Percentiles rank a stretch among this genome's conserved stretches.
Conservation (phyloP, 2,329 filamentous ascomycete species). For the Didymella arachidicola region DNA sequence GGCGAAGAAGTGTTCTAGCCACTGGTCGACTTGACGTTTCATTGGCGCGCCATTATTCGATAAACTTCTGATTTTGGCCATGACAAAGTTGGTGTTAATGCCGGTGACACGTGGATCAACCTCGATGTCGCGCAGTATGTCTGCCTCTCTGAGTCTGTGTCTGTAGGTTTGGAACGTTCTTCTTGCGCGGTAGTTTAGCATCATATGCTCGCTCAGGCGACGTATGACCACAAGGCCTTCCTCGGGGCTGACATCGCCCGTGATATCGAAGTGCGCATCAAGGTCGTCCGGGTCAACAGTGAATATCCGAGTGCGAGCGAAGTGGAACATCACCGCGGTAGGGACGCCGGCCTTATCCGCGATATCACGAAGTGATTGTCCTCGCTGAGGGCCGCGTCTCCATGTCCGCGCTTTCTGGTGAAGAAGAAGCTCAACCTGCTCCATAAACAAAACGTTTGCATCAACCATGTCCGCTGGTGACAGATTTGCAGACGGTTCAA, state of each 20-base stretch:
- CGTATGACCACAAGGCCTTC: constrained; percentile 35
- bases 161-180: neutral
- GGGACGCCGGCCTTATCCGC: neutral
- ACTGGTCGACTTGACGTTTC: constrained; percentile 17
- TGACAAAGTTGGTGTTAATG: neutral
- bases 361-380: neutral
- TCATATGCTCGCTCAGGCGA: constrained; percentile 26
- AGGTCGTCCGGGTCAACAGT: neutral
- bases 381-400: neutral
- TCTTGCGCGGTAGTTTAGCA: neutral
- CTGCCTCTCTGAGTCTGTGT: neutral
- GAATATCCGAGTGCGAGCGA: neutral
- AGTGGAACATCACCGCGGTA: neutral
- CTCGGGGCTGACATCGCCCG: constrained; percentile 30
- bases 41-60: neutral
- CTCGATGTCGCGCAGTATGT: neutral
- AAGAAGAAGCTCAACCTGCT: constrained; percentile 31
- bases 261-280: constrained; percentile 30
- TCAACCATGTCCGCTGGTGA: neutral
- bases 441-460: constrained; percentile 13
- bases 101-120: neutral
- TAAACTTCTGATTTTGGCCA: neutral
- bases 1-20: constrained; percentile 28
- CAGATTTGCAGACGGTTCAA: neutral
- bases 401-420: constrained; percentile 15